Evolutionary conservation across 768 basidiomycete species (phyloP).

Genomic region (Pleurotus tuoliensis): DNA sequence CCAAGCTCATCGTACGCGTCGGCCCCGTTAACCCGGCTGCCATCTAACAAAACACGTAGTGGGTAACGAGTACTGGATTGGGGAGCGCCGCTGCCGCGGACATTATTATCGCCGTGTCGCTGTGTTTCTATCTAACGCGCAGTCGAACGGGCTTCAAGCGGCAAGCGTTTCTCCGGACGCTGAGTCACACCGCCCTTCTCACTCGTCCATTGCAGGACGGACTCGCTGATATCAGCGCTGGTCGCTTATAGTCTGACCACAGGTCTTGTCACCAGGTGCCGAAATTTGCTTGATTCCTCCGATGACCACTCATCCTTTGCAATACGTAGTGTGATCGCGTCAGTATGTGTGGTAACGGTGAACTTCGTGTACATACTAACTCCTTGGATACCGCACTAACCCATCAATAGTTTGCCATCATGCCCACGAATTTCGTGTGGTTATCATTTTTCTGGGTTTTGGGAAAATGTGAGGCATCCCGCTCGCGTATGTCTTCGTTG

Average conservation of each 20-base stretch:
- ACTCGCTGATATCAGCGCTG: slow-evolving; percentile 39
- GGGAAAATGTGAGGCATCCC: slow-evolving; percentile 39
- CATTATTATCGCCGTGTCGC: slow-evolving; percentile 41
- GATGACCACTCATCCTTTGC: not conserved
- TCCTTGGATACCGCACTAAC: not conserved
- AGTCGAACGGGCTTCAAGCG: slow-evolving; percentile 42
- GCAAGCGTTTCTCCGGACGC: slow-evolving; percentile 18
- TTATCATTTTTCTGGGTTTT: slow-evolving; percentile 48
- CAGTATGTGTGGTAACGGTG: slow-evolving; percentile 38
- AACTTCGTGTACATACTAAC: slow-evolving; percentile 7
- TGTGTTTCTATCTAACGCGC: slow-evolving; percentile 45
- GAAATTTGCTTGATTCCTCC: not conserved
- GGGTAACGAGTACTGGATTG: slow-evolving; percentile 46
- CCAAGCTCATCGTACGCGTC: slow-evolving; percentile 30
- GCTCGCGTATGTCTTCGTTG: not conserved
- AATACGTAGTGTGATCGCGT: slow-evolving; percentile 33
- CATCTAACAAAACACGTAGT: slow-evolving; percentile 45
- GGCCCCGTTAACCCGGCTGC: slow-evolving; percentile 20
- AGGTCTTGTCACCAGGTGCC: slow-evolving; percentile 40
- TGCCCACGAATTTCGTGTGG: slow-evolving; percentile 46
- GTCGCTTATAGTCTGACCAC: slow-evolving; percentile 42
- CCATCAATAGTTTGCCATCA: slow-evolving; percentile 32
- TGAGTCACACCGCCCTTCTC: not conserved
- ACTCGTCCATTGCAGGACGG: slow-evolving; percentile 26
- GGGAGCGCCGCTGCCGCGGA: slow-evolving; percentile 47